Conservation (phyloP, 2,329 filamentous ascomycete species). For the Didymella glomerata region DNA sequence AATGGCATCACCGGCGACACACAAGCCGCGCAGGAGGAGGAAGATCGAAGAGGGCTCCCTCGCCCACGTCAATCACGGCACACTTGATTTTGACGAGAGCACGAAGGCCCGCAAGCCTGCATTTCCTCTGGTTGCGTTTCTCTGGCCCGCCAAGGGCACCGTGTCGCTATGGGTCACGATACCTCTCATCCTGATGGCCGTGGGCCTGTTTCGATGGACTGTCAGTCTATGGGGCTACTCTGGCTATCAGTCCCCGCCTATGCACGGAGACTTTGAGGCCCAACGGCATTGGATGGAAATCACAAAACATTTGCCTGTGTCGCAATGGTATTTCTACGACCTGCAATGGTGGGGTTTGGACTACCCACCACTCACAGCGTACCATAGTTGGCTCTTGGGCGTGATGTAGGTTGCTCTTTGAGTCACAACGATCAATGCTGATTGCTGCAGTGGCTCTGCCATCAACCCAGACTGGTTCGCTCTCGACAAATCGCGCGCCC, state of each 20-base stretch:
- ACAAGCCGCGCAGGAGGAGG: constrained; percentile 56
- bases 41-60: constrained; percentile 53
- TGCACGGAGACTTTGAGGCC: constrained; percentile 97
- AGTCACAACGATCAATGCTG: constrained; percentile 17
- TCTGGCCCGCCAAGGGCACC: constrained; percentile 87
- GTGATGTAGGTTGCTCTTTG: constrained; percentile 66
- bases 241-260: constrained; percentile 82
- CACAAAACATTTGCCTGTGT: constrained; percentile 85
- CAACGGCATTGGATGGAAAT: constrained; percentile 99
- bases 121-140: constrained; percentile 91
- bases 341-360: constrained; percentile 97
- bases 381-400: constrained; percentile 96
- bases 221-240: constrained; percentile 95
- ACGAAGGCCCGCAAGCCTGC: constrained; percentile 67
- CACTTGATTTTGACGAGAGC: constrained; percentile 54
- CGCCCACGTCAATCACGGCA: constrained; percentile 54
- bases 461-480: constrained; percentile 89
- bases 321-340: constrained; percentile 98
- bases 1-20: constrained; percentile 47
- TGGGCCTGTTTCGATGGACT: constrained; percentile 92
- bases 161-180: constrained; percentile 91
- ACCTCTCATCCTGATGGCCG: constrained; percentile 85
- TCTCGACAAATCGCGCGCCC: constrained; percentile 80
- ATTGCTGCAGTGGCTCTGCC: constrained; percentile 66
- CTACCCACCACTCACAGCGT: constrained; percentile 96